Base-by-base conservation (phyloP, 2,329 filamentous ascomycete genomes). In the Sporothrix curviconia region DNA sequence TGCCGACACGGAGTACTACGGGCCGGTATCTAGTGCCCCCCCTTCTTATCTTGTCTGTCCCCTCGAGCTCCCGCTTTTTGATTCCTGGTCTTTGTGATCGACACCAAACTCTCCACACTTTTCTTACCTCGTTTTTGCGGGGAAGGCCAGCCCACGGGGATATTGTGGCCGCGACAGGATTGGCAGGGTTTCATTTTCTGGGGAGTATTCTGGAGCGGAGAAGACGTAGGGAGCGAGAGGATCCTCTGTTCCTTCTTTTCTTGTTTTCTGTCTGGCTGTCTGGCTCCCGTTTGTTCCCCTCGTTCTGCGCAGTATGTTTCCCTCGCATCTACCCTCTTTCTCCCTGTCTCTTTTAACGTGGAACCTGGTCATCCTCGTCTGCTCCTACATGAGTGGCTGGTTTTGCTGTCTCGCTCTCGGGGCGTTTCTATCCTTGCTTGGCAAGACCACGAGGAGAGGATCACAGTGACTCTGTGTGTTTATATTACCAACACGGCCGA, bases 121-220 rank as follows among this genome's bases (percentile, higher is more conserved):
- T 22, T 11, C n/a, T 42, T 42, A n/a, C 12, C 37, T 22, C 28
- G 28, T n/a, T 34, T 34, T 49, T 49, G 44, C 44, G 44, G 44
- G 44, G 44, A 32, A 49, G n/a, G 44, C 44, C 24, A 32, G 25
- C 44, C 44, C 28, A 49, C 44, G 47, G 47, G 47, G 47, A 51
- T 11, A 17, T 15, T 37, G 11, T 39, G 30, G 32, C 34, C 47
- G 32, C 30, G 44, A 47, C 25, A n/a, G 25, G 24, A 14, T 3
- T 24, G 43, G 22, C 44, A 49, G 25, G 42, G 42, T 46, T 17
- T 25, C 42, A 46, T 30, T 46, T 30, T 30, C 42, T 30, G 24
- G 42, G 42, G 42, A n/a, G n/a, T n/a, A n/a, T n/a, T n/a, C n/a
- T n/a, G n/a, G n/a, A n/a, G n/a, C n/a, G n/a, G n/a, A n/a, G n/a